Percentiles rank a stretch among this genome's conserved stretches.
phyloP scores from a whole-genome alignment of 495 filamentous ascomycete genomes.

The Viridothelium virens region DNA sequence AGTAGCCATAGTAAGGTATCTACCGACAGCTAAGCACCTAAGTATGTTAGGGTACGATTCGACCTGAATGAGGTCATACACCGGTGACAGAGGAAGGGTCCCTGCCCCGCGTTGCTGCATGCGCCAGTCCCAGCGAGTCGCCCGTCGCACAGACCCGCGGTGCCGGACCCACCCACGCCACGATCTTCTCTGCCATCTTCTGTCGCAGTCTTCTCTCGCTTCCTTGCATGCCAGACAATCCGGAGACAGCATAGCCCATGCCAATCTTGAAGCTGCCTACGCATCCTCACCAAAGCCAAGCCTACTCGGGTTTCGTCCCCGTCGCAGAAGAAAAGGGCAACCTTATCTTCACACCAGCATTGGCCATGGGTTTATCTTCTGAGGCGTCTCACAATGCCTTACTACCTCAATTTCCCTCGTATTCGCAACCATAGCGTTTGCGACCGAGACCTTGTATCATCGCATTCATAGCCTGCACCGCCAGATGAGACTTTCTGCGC shows the following conservation, averaged over 20 bases:
- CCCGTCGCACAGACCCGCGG: neutral
- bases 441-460: neutral
- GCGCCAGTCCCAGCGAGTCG: neutral
- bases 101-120: neutral
- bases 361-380: neutral
- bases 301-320: neutral
- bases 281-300: neutral
- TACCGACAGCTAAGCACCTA: no score
- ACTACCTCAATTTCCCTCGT: neutral
- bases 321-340: neutral
- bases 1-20: no score
- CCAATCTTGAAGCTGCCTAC: neutral
- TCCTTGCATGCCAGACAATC: neutral
- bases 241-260: neutral
- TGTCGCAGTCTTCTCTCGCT: conserved; percentile 10
- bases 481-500: neutral
- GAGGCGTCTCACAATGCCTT: conserved; percentile 6
- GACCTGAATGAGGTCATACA: no score
- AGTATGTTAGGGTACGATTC: no score
- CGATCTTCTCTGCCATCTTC: neutral
- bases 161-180: neutral
- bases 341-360: neutral
- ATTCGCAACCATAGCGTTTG: neutral
- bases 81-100: no score
- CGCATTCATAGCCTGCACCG: neutral